Base-by-base conservation (phyloP, 495 filamentous ascomycete genomes). In the Gamarada debralockiae region DNA sequence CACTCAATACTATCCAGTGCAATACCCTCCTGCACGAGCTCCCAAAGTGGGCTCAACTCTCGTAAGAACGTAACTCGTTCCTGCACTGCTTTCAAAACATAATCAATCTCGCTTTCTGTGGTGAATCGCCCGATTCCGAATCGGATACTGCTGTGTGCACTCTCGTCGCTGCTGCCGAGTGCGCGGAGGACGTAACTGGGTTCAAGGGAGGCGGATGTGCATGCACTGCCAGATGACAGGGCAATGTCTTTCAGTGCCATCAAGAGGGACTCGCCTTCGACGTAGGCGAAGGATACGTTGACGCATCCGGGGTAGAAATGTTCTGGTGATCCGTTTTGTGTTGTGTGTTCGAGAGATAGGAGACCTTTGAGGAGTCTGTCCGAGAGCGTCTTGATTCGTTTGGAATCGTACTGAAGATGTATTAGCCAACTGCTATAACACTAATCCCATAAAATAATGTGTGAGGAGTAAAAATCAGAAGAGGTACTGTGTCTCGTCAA, bases 191-290 rank as follows among this genome's bases (percentile, higher is more conserved):
- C 93, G 65, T 98, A 98, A 68, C 87, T 92, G 17, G 93, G 93
- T 69, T 98, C 93, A 29, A 98, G 71, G 22, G 95, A 97, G 2
- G 95, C 92, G 18, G 92, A 97, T 9, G 93, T 98, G 70, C 93
- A 98, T 6, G 93, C 93, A 63, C 90, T 96, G 46, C 93, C 93
- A 2, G 95, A 97, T 34, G 93, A 97, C 14, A 98, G 75, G 0
- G 93, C 93, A 73, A 98, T 95, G 63, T 98, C 95, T 70, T 97
- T 97, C 48, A 98, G 74, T 1, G 93, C 93, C 93, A 98, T 98
- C 50, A 98, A 79, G 3, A 98, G 85, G 4, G 92, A 97, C 68
- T 98, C 93, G 50, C 93, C 93, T 70, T 98, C 93, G 15, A 98
- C 87, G 65, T 97, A 98, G 37, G 93, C 93, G 62, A 98, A 98